phyloP scores from a whole-genome alignment of 2,329 filamentous ascomycete genomes.

The Colletotrichum camelliae region DNA sequence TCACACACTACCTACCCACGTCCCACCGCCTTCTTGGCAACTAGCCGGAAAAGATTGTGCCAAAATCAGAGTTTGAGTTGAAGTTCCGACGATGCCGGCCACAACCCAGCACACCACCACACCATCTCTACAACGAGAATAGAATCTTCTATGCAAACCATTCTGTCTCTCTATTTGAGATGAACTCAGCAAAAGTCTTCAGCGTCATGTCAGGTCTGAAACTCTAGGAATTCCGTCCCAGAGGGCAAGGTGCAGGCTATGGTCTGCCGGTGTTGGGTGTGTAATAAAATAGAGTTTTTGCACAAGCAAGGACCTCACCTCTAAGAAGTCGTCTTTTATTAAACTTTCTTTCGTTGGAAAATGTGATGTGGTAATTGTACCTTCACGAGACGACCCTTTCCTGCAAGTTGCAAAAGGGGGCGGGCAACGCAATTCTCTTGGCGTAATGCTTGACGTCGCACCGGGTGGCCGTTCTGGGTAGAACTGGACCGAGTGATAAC shows the following conservation, averaged over 20 bases:
- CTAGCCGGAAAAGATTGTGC: not conserved
- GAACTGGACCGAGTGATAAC: not conserved
- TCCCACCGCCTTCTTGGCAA: not conserved
- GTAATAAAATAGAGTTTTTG: not conserved
- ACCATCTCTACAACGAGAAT: not conserved
- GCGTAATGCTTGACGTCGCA: not conserved
- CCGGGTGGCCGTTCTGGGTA: not conserved
- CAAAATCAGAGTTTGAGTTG: not conserved
- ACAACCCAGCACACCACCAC: not conserved
- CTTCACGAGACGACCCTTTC: not conserved
- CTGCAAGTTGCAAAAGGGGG: not conserved
- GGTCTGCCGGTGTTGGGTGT: not conserved
- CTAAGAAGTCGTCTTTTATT: not conserved
- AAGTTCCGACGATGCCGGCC: not conserved
- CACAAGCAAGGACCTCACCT: not conserved
- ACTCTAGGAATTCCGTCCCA: not conserved
- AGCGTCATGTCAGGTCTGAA: not conserved
- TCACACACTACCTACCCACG: not conserved
- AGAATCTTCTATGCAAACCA: not conserved
- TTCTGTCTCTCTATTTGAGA: not conserved
- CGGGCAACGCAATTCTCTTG: not conserved
- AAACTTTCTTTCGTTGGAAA: not conserved
- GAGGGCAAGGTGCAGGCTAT: not conserved
- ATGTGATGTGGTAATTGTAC: not conserved
- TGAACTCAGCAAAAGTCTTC: not conserved